Conservation (phyloP, 306 rosid species). For the Coriaria nepalensis region DNA sequence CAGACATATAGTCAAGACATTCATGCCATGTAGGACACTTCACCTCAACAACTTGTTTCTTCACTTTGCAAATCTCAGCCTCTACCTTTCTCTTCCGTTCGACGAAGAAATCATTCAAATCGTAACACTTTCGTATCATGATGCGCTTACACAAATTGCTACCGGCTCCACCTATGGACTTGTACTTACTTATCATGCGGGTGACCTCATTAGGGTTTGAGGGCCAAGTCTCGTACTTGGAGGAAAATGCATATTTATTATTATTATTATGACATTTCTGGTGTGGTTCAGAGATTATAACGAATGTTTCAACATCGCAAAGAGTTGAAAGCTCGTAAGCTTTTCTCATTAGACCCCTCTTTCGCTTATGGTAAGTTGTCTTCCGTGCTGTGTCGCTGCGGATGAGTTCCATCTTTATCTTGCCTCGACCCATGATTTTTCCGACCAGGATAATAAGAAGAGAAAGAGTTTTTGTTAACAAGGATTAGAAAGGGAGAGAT, state of each 20-base stretch:
- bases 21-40: slow-evolving; percentile 10
- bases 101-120: slow-evolving; percentile 4
- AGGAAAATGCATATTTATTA: neutral
- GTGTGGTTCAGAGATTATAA: slow-evolving; percentile 3
- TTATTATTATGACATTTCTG: too few species aligned
- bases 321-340: slow-evolving; percentile 8
- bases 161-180: neutral
- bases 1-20: neutral
- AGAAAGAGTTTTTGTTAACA: too few species aligned
- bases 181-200: slow-evolving; percentile 1
- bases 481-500: too few species aligned
- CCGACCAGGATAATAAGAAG: too few species aligned
- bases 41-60: neutral
- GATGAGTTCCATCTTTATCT: too few species aligned
- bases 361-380: slow-evolving; percentile 9
- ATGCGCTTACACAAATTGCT: neutral
- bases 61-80: slow-evolving; percentile 5
- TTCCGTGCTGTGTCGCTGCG: too few species aligned
- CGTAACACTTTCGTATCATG: too few species aligned
- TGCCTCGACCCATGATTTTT: too few species aligned
- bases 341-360: slow-evolving; percentile 8
- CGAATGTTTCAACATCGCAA: slow-evolving; percentile 2
- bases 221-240: slow-evolving; percentile 1
- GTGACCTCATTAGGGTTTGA: neutral
- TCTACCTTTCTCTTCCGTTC: slow-evolving; percentile 14